Base-by-base conservation (phyloP, 495 filamentous ascomycete species). In the Annulohypoxylon bovei region DNA sequence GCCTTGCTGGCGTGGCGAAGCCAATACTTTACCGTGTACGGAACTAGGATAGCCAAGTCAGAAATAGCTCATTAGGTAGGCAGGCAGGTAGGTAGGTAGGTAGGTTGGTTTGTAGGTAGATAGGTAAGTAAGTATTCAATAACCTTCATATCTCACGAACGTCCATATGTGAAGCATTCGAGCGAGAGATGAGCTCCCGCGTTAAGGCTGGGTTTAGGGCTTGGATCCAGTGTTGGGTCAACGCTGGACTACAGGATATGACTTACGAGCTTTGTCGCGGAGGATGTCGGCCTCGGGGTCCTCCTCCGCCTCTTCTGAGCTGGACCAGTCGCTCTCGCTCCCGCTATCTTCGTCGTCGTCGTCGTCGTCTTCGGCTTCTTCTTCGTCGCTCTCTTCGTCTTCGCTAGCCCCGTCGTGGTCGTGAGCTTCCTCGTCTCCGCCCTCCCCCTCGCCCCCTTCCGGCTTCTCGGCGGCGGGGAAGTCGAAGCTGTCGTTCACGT, bases 11-110 rank as follows among this genome's bases (percentile, higher is more conserved):
- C 79, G 40, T 81, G 79, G 25, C 72, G 71, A 18, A 81, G 71
- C 79, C 79, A 81, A 50, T 81, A 53, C 56, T 81, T 81, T 50
- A 79, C 71, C 8, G 77, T 71, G 27, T 81, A 81, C 14, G 71
- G 73, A 23, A 68, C 70, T 72, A 22, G 16, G 9, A n/a, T 12
- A 14, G 1, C 46, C 4, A 30, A 35, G 60, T 72, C 25, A 72
- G 70, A 32, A 28, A 47, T 16, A 23, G 2, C 30, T 25, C 54
- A 18, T 46, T 3, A n/a, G n/a, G 32, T 2, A 12, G 1, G 32
- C 14, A 22, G 22, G n/a, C n/a, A n/a, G n/a, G n/a, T n/a, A n/a
- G n/a, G n/a, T n/a, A n/a, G n/a, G n/a, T n/a, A n/a, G n/a, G 16
- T 22, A 28, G 1, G 35, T 20, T 11, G n/a, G n/a, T n/a, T n/a